A percentile compares a stretch with the other conserved stretches of the same genome.
Conservation (phyloP, 345 rosid genomes). For the Sonneratia caseolaris region DNA sequence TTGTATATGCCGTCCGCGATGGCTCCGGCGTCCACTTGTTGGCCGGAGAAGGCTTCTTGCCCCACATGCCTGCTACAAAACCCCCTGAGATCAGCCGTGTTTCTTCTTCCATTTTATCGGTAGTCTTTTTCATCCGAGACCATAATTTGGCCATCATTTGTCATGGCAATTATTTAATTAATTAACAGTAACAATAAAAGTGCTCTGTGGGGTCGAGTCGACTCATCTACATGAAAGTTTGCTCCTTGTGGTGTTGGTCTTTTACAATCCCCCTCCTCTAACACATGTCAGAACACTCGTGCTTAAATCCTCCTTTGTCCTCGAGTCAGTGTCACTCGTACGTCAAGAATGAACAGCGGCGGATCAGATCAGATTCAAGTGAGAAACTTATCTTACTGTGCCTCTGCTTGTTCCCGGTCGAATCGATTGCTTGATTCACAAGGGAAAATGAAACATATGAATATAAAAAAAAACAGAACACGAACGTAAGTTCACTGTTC, state of each 20-base stretch:
- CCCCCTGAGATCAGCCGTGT: neutral
- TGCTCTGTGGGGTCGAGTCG: neutral
- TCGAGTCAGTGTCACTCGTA: no score
- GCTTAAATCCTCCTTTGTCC: no score
- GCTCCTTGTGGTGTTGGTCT: slow-evolving; percentile 10
- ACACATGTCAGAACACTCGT: no score
- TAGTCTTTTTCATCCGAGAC: neutral
- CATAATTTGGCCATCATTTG: neutral
- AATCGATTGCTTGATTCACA: slow-evolving; percentile 12
- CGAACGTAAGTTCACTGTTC: neutral
- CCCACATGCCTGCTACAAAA: slow-evolving; percentile 4
- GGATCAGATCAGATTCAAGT: no score
- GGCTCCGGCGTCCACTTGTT: slow-evolving; percentile 27
- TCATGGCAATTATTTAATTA: neutral
- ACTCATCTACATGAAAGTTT: neutral
- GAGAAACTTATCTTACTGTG: no score
- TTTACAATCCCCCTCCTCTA: slow-evolving; percentile 18
- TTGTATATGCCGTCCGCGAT: slow-evolving; percentile 24
- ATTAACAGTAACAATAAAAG: neutral
- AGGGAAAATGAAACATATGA: neutral
- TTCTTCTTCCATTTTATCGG: neutral
- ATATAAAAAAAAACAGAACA: neutral
- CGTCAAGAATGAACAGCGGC: no score
- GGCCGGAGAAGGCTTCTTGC: neutral
- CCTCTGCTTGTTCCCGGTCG: no score